A percentile compares a stretch with the other conserved stretches of the same genome.
Conservation (phyloP, 768 basidiomycete species). For the Phanerochaete carnosa region DNA sequence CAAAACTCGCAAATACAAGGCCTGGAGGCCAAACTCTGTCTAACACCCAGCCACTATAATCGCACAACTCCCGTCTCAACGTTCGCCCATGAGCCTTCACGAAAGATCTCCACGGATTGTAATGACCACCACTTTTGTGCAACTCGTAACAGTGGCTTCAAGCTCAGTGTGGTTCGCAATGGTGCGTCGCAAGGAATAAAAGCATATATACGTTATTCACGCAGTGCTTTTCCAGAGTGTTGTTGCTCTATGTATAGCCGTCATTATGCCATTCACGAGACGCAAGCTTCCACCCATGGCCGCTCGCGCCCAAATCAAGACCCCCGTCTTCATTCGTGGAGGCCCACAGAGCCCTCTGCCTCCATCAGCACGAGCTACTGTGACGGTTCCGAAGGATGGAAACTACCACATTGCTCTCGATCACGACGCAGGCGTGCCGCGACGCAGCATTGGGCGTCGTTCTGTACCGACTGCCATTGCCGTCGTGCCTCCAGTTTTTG, state of each 20-base stretch:
- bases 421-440: background rate
- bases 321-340: background rate
- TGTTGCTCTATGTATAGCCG: background rate
- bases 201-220: background rate
- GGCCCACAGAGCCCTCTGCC: background rate
- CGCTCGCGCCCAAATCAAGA: background rate
- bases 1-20: background rate
- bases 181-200: background rate
- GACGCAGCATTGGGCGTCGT: background rate
- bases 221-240: conserved; percentile 4
- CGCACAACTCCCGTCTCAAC: background rate
- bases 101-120: conserved; percentile 5
- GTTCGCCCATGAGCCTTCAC: conserved; percentile 4
- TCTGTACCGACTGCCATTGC: background rate
- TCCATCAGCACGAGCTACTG: background rate
- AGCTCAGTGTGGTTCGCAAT: conserved; percentile 11
- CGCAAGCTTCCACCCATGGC: background rate
- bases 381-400: background rate
- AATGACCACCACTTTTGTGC: conserved; percentile 3
- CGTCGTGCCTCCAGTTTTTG: conserved; percentile 6
- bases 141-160: background rate
- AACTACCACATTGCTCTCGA: conserved; percentile 2
- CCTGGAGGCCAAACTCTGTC: background rate
- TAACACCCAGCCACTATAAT: background rate
- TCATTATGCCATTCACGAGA: conserved; percentile 2